Base-by-base conservation (phyloP, 2,329 filamentous ascomycete genomes). In the Botrytis galanthina region DNA sequence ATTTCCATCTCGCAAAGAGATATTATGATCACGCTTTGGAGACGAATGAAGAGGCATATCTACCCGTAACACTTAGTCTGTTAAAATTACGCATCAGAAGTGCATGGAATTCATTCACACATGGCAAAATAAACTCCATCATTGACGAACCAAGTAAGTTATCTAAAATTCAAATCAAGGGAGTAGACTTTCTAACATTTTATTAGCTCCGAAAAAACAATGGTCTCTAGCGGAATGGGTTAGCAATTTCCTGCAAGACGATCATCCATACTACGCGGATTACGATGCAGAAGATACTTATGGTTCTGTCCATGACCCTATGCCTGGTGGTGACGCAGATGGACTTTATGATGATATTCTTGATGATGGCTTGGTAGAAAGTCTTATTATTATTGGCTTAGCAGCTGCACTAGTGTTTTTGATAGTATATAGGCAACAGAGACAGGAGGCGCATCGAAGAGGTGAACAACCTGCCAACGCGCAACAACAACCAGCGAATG, bases 1-100 rank as follows among this genome's bases (percentile, higher is more conserved):
- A 99, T 81, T 99, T 97, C 81, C 96, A 99, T 80, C 90, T 99
- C 73, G 96, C 97, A 3, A 99, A 99, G 83, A 87, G 96, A 71
- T 97, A 95, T 83, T 99, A 99, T 80, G 96, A 99, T 79, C 88
- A 96, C 75, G 95, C 96, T 1, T 85, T 98, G 44, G 93, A 95
- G 80, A 95, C 95, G 0, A 99, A 97, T 79, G 88, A 91, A 67
- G 97, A 99, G 82, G 95, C 96, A 0, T 98, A 98, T 81, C 86
- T 98, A 0, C 96, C 96, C 0, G 96, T 98, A 5, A 94, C 94
- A 18, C 84, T 99, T 44, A 95, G 94, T 76, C 84, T 99, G 67
- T 85, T 97, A 75, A 97, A 97, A 82, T 85, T 99, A 74, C 87
- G 95, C 18, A 84, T 92, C 70, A 89, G 95, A 74, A 97, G 94